A percentile compares a stretch with the other conserved stretches of the same genome.
Conservation (phyloP, 768 basidiomycete species). For the Lyophyllum atratum region DNA sequence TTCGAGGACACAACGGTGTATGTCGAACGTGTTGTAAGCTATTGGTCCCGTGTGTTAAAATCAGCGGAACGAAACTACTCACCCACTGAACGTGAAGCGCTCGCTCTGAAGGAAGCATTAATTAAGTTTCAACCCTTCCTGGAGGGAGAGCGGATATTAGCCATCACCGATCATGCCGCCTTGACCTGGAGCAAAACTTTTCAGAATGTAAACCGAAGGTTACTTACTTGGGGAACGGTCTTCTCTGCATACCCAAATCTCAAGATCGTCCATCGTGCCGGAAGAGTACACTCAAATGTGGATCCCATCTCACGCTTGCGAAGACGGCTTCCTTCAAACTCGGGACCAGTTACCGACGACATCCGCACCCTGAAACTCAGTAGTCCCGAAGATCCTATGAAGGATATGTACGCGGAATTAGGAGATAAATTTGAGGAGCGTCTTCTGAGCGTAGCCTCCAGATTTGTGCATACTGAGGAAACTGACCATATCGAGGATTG, state of each 20-base stretch:
- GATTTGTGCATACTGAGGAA: neutral
- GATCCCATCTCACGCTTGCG: slow-evolving; percentile 23
- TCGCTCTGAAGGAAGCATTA: too few relatives aligned
- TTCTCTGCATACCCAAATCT: slow-evolving; percentile 37
- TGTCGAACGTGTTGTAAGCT: too few relatives aligned
- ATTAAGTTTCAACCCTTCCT: too few relatives aligned
- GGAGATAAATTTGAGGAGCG: neutral
- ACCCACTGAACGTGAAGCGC: too few relatives aligned
- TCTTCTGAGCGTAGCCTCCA: neutral
- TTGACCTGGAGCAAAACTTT: too few relatives aligned
- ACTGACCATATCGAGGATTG: too few relatives aligned
- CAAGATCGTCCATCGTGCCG: slow-evolving; percentile 38
- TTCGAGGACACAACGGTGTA: too few relatives aligned
- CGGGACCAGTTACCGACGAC: neutral
- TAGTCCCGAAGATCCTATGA: neutral
- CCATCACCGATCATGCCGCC: too few relatives aligned
- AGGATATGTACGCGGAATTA: neutral
- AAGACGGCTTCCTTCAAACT: neutral
- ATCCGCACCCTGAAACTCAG: neutral
- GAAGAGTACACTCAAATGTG: slow-evolving; percentile 42
- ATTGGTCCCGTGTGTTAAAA: too few relatives aligned
- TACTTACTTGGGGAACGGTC: slow-evolving; percentile 35
- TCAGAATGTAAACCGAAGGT: slow-evolving; percentile 36
- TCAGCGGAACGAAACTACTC: too few relatives aligned
- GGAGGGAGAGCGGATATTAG: too few relatives aligned